Conservation (phyloP, 768 basidiomycete species). For the Leucosporidium yakuticum region DNA sequence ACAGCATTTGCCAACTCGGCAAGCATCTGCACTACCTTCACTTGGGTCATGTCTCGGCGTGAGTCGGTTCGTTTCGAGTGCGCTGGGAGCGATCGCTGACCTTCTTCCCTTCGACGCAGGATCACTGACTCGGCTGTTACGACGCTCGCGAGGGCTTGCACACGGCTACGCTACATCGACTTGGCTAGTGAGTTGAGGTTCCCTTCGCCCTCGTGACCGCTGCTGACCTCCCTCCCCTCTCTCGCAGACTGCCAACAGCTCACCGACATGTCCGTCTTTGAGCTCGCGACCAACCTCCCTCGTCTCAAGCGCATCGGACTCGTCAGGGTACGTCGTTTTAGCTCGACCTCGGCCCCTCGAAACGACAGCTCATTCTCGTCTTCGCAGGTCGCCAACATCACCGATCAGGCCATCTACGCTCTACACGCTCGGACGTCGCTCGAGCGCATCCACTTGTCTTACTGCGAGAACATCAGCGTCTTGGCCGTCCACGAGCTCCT, state of each 20-base stretch:
- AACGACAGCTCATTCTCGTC: neutral
- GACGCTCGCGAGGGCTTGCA: conserved; percentile 75
- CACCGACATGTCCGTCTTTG: conserved; percentile 90
- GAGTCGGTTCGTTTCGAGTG: conserved; percentile 29
- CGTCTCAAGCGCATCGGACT: conserved; percentile 92
- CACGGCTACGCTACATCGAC: conserved; percentile 86
- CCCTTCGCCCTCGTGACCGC: neutral
- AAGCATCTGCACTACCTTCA: conserved; percentile 91
- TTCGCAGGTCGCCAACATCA: conserved; percentile 63
- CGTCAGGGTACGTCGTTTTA: conserved; percentile 56
- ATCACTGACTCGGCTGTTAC: conserved; percentile 87
- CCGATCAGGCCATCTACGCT: conserved; percentile 85
- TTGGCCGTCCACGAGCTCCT: conserved; percentile 85
- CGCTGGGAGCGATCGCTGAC: conserved; percentile 34
- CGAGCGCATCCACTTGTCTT: conserved; percentile 93
- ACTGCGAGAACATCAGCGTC: conserved; percentile 91
- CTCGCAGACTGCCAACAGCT: conserved; percentile 69
- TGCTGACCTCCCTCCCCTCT: neutral
- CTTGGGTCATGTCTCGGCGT: conserved; percentile 70
- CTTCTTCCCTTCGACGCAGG: conserved; percentile 42
- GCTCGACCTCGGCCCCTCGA: neutral
- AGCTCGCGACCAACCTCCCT: conserved; percentile 69
- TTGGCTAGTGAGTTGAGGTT: conserved; percentile 69
- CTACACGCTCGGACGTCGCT: conserved; percentile 78
- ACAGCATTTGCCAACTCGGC: conserved; percentile 79